A percentile compares a stretch with the other conserved stretches of the same genome.
phyloP scores from a whole-genome alignment of 1,284 basidiomycete species.

The Ceratobasidium sp. region DNA sequence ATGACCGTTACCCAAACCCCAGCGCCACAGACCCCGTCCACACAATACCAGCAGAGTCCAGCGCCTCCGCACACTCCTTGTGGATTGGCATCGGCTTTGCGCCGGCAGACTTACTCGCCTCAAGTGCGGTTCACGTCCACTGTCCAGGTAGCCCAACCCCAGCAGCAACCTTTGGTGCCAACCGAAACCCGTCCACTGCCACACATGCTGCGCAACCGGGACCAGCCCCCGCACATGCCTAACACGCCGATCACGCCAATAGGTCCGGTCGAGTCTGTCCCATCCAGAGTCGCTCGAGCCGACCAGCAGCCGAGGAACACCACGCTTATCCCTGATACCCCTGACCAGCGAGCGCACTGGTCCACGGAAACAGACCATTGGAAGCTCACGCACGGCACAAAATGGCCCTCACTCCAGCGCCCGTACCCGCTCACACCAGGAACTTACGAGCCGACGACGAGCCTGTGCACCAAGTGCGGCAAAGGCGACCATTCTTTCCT shows the following conservation, averaged over 20 bases:
- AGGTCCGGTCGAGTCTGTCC: neutral
- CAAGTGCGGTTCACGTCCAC: neutral
- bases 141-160: neutral
- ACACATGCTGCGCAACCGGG: neutral
- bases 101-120: neutral
- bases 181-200: neutral
- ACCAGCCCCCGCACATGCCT: neutral
- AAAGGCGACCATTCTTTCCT: neutral
- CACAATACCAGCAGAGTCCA: too few species aligned
- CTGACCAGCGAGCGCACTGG: neutral
- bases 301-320: neutral
- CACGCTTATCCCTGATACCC: neutral
- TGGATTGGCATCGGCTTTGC: too few species aligned
- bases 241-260: neutral
- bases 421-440: constrained; percentile 26
- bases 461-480: constrained; percentile 9
- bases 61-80: too few species aligned
- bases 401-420: neutral
- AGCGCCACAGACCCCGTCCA: too few species aligned
- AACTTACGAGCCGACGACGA: neutral
- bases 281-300: neutral
- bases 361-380: neutral
- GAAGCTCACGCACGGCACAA: neutral
- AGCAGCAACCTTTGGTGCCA: too few species aligned
- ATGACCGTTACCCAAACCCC: neutral